phyloP scores from a whole-genome alignment of 2,329 filamentous ascomycete species.

The Plectosphaerella plurivora region DNA sequence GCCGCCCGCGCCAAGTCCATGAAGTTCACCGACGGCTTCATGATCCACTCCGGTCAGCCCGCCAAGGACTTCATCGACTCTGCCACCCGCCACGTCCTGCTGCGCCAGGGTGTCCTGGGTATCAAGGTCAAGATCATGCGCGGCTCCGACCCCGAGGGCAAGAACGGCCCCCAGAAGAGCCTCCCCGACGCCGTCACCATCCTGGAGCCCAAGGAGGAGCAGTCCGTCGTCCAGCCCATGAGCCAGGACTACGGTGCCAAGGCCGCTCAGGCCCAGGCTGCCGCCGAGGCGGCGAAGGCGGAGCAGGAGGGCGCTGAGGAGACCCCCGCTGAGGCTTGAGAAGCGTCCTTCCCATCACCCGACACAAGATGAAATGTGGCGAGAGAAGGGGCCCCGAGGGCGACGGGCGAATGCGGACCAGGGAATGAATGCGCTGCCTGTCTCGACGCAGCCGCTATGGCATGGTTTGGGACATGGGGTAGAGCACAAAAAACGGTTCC shows the following conservation, averaged over 20 bases:
- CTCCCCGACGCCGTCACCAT: slow-evolving; percentile 98
- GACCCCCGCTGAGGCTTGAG: slow-evolving; percentile 32
- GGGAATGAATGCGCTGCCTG: not conserved
- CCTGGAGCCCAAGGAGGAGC: slow-evolving; percentile 99
- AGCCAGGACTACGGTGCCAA: slow-evolving; percentile 99
- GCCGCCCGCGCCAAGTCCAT: slow-evolving; percentile 99
- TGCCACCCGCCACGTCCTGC: slow-evolving; percentile 97
- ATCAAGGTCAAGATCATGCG: slow-evolving; percentile 99
- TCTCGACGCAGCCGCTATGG: not conserved
- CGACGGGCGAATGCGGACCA: not conserved
- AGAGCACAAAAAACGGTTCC: not conserved
- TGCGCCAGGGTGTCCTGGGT: slow-evolving; percentile 98
- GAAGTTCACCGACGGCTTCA: slow-evolving; percentile 99
- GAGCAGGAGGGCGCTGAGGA: slow-evolving; percentile 48
- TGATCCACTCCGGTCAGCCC: slow-evolving; percentile 99
- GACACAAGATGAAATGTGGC: not conserved
- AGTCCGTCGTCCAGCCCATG: slow-evolving; percentile 88
- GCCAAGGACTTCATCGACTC: slow-evolving; percentile 99
- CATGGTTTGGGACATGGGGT: not conserved
- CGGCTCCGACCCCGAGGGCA: slow-evolving; percentile 98
- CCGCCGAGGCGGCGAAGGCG: slow-evolving; percentile 57
- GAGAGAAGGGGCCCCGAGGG: slow-evolving; percentile 1
- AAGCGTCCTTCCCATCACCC: not conserved
- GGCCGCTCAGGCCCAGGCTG: slow-evolving; percentile 61
- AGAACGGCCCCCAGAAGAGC: slow-evolving; percentile 94